These are phyloP conservation scores for Paecilomyces formosus DNA, from an alignment of 2,329 filamentous ascomycete species.

Conservation along the genomic window DNA sequence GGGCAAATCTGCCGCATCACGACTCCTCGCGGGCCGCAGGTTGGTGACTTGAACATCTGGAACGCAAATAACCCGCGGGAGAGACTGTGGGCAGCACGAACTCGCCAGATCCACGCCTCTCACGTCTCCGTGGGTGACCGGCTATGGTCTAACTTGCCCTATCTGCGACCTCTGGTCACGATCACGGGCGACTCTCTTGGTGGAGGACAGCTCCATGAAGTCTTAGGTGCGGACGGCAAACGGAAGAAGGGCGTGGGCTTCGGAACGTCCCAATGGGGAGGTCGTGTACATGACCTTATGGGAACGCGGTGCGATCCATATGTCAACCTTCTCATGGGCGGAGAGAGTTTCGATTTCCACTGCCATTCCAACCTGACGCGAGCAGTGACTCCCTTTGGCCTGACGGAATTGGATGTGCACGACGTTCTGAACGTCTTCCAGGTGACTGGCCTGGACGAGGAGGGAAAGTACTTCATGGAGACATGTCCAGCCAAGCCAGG, in stretches of 20 bases:
- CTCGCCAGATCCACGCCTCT: slow-evolving; percentile 68
- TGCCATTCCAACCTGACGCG: slow-evolving; percentile 77
- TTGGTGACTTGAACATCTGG: slow-evolving; percentile 80
- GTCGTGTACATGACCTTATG: slow-evolving; percentile 68
- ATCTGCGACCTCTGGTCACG: slow-evolving; percentile 65
- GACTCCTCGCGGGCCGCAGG: slow-evolving; percentile 70
- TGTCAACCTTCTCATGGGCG: slow-evolving; percentile 65
- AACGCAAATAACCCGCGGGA: slow-evolving; percentile 69
- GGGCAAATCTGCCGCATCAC: slow-evolving; percentile 65
- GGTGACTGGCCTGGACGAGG: slow-evolving; percentile 66
- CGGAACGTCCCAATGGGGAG: slow-evolving; percentile 47
- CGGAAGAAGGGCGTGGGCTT: slow-evolving; percentile 32
- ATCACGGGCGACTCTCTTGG: slow-evolving; percentile 61
- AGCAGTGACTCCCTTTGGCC: slow-evolving; percentile 60
- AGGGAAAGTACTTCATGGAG: slow-evolving; percentile 69
- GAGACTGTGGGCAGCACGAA: slow-evolving; percentile 73
- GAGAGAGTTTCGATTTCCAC: slow-evolving; percentile 69
- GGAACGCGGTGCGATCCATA: slow-evolving; percentile 82
- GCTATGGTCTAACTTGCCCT: slow-evolving; percentile 71
- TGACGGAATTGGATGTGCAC: slow-evolving; percentile 69
- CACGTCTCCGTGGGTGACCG: slow-evolving; percentile 67
- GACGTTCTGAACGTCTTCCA: slow-evolving; percentile 85
- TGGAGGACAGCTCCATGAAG: slow-evolving; percentile 29
- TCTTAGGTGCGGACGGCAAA: slow-evolving; percentile 26
- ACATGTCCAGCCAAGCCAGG: slow-evolving; percentile 39